Base-by-base conservation (phyloP, 2,329 filamentous ascomycete species). In the Diplodia sapinea region DNA sequence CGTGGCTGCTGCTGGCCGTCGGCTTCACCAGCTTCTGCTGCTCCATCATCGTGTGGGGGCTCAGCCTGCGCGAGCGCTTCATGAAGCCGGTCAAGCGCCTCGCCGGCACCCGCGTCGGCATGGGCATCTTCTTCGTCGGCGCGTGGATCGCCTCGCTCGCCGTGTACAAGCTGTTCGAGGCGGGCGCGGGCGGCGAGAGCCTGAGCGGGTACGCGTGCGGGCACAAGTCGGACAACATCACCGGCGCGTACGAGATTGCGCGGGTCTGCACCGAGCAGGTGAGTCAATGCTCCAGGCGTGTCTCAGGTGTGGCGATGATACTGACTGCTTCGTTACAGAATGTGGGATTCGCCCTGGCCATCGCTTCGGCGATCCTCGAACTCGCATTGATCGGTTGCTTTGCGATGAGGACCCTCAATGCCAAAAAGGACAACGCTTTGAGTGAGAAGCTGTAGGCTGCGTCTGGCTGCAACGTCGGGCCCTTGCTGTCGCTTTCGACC, bases 121-220 rank as follows among this genome's bases (percentile, higher is more conserved):
- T 57, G 9, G 71, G 70, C 74, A 17, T 68, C 13, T 56, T 68
- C 20, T 57, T 59, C 43, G 43, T 68, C 23, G 79, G 15, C 70
- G 77, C 69, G 56, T 74, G 7, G 70, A 71, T 70, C 12, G 64
- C 66, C 52, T 65, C 31, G 17, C 68, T 68, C 11, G 69, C 67
- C 0, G 80, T 72, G 66, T 61, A 73, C 69, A 65, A 71, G 72
- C 20, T 56, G 20, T 68, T 68, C 15, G 61, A 57, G 59, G 23
- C 52, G 9, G 40, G 29, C 6, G 23, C 20, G 0, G 50, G 49
- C 7, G 59, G 59, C 4, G 38, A 64, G 1, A 65, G 59, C 17
- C 29, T 68, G 40, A 54, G 51, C 0, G 23, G 23, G n/a, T 68
- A 43, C 15, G 52, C 66, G 50, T 64, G 66, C 52, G 31, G 43